phyloP scores from a whole-genome alignment of 305 asterid species.

The Solanum hybrid region DNA sequence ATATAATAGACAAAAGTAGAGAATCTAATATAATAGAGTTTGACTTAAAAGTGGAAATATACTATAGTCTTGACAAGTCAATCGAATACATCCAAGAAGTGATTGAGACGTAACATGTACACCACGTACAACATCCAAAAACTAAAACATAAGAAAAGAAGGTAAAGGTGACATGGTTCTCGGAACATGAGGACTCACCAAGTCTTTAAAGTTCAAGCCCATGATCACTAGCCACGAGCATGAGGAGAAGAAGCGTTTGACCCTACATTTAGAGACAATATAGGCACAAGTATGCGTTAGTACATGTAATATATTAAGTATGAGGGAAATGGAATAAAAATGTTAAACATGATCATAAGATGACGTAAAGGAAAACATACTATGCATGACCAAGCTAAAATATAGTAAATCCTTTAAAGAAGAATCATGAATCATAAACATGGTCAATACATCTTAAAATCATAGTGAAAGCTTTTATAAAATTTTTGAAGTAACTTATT shows the following conservation, averaged over 20 bases:
- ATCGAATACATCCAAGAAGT: not conserved
- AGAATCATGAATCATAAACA: not conserved
- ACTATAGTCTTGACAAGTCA: not conserved
- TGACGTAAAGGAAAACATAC: not conserved
- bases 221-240: not conserved
- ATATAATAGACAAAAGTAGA: not conserved
- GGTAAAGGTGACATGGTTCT: not conserved
- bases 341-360: not conserved
- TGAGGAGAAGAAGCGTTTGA: not conserved
- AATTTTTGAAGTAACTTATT: no score
- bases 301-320: not conserved
- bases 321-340: not conserved
- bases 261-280: not conserved
- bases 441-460: not conserved
- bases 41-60: not conserved
- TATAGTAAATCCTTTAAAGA: not conserved
- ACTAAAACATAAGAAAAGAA: not conserved
- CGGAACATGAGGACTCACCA: not conserved
- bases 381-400: not conserved
- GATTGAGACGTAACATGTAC: not conserved
- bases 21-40: not conserved
- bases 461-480: not conserved
- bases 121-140: not conserved
- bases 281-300: not conserved
- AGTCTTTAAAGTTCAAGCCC: not conserved